Evolutionary conservation across 495 filamentous ascomycete genomes (phyloP).

Genomic region (Cercophora newfieldiana): DNA sequence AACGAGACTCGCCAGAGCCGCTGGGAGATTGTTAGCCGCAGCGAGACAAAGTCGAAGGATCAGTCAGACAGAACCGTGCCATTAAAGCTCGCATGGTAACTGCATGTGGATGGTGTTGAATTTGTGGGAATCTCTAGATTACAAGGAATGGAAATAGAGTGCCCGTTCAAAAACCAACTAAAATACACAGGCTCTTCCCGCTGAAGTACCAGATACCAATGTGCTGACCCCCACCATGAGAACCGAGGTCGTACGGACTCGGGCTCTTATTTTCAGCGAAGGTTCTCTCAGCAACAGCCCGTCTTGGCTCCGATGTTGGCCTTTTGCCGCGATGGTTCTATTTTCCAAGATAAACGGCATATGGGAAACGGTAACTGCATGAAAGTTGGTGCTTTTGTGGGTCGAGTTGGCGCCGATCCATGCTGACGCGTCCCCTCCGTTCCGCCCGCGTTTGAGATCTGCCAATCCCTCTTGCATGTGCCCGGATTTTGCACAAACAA

Average conservation of each 20-base stretch:
- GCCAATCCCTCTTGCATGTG: constrained; percentile 10
- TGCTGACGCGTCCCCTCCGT: constrained; percentile 2
- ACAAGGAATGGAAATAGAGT: not conserved
- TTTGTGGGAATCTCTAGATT: not conserved
- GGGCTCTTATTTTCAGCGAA: not conserved
- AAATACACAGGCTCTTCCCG: not conserved
- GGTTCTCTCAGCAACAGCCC: not conserved
- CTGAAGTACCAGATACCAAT: not conserved
- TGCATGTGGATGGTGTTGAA: not conserved
- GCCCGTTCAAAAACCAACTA: not conserved
- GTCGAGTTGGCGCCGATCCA: not conserved
- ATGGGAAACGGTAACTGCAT: not conserved
- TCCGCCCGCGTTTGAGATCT: constrained; percentile 11
- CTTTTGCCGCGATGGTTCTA: not conserved
- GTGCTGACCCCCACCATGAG: not conserved
- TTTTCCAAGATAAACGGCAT: not conserved
- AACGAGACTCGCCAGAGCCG: not conserved
- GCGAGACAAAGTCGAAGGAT: not conserved
- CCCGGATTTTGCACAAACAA: not conserved
- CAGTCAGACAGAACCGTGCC: not conserved
- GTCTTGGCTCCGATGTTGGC: not conserved
- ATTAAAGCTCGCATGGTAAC: not conserved
- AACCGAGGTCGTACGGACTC: not conserved
- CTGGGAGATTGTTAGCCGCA: not conserved
- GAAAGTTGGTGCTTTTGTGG: not conserved